These are phyloP conservation scores for Hypoxylon fuscum DNA, from an alignment of 495 filamentous ascomycete genomes.

Conservation along the genomic window DNA sequence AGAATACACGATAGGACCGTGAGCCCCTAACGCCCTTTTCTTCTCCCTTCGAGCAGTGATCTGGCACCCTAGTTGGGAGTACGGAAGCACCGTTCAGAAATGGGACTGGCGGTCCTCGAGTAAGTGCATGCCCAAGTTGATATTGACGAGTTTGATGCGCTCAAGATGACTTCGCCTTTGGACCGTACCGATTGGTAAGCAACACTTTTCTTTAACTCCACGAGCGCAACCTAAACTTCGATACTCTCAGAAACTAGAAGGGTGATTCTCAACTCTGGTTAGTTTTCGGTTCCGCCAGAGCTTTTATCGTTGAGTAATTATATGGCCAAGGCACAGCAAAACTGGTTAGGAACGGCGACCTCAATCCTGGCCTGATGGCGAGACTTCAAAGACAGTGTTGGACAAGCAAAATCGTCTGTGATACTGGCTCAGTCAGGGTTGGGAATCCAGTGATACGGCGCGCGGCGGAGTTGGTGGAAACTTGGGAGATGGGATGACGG, in stretches of 20 bases:
- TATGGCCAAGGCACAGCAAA: constrained; percentile 30
- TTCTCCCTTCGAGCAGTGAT: constrained; percentile 30
- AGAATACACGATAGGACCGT: constrained; percentile 38
- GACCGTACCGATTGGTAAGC: constrained; percentile 23
- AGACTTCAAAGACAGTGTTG: constrained; percentile 46
- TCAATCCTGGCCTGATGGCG: constrained; percentile 35
- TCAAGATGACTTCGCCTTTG: constrained; percentile 13
- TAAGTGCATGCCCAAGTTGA: constrained; percentile 26
- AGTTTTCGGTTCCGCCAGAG: constrained; percentile 11
- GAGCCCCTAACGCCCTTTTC: constrained; percentile 39
- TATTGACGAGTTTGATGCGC: constrained; percentile 19
- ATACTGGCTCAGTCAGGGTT: constrained; percentile 53
- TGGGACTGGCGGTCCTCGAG: constrained; percentile 14
- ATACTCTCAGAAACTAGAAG: constrained; percentile 12
- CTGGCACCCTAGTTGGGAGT: constrained; percentile 23
- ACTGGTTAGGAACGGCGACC: constrained; percentile 31
- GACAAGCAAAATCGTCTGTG: constrained; percentile 59
- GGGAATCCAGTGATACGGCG: constrained; percentile 54
- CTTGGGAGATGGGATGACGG: constrained; percentile 51
- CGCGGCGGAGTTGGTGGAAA: constrained; percentile 56
- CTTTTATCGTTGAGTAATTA: constrained; percentile 35
- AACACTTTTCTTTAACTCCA: constrained; percentile 23
- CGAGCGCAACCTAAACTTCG: constrained; percentile 13
- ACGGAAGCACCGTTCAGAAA: constrained; percentile 27
- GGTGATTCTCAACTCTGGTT: constrained; percentile 8